Base-by-base conservation (phyloP, 2,329 filamentous ascomycete genomes). In the Cladosporium sp. region DNA sequence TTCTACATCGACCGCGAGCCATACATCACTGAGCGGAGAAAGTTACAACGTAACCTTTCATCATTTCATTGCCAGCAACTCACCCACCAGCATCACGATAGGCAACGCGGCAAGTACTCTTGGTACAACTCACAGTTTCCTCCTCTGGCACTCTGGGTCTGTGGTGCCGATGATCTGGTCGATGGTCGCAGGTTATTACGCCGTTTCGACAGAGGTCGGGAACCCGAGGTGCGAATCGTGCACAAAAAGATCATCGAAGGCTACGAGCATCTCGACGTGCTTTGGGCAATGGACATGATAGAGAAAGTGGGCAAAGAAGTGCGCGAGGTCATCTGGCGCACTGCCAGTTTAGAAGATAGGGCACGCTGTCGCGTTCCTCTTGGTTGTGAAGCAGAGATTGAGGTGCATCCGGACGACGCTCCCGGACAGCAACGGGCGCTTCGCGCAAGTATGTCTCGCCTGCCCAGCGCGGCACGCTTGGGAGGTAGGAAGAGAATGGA, bases 201-300 rank as follows among this genome's bases (percentile, higher is more conserved):
- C 23, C 85, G 94, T 1, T 91, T 97, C 69, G 85, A 91, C 72
- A 85, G 85, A 50, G 91, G 90, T 0, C 83, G 91, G 29, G 94
- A 98, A 77, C 94, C 94, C 1, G 83, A 92, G 73, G 92, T 96
- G 10, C 82, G 85, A 46, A 80, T 97, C 5, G 91, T 97, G 5
- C 91, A 97, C 78, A 85, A 86, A 68, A 96, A 92, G 75, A 82
- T 96, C 26, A 90, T 97, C 52, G 88, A 91, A 2, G 91, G 90
- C 56, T 96, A 97, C 76, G 94, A 97, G 79, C 94, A 98, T 78
- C 84, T 98, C 5, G 94, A 97, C 78, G 92, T 97, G 1, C 88
- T 98, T 44, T 97, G 94, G 94, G 93, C 93, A 0, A 92, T 97
- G 83, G 93, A 97, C 74, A 88, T 88, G 0, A 87, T 93, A 18